Percentiles rank a stretch among this genome's conserved stretches.
phyloP scores from a whole-genome alignment of 768 basidiomycete genomes.

The Rhodotorula graminis region DNA sequence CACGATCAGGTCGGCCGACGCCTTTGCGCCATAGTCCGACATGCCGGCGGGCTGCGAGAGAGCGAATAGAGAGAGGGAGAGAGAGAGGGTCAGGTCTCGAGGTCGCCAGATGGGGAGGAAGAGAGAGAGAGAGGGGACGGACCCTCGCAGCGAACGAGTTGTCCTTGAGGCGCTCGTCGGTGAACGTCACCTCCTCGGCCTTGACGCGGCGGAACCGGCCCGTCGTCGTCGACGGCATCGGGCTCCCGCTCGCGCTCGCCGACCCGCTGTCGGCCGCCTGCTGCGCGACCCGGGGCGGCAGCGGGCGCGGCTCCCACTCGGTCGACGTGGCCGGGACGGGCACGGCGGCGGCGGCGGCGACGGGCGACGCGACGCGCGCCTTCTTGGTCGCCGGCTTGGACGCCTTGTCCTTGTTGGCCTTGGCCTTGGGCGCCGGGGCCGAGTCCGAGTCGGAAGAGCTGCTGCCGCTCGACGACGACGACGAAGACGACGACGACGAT shows the following conservation, averaged over 20 bases:
- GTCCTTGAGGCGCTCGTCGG: conserved; percentile 56
- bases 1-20: conserved; percentile 79
- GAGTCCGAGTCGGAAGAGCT: conserved; percentile 12
- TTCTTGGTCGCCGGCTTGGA: conserved; percentile 40
- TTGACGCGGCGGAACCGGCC: conserved; percentile 78
- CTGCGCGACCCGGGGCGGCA: not conserved
- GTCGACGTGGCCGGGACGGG: not conserved
- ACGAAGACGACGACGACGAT: conserved; percentile 2
- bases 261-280: conserved; percentile 32
- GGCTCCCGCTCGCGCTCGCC: conserved; percentile 1
- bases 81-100: conserved; percentile 5
- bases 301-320: not conserved
- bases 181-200: conserved; percentile 55
- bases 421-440: conserved; percentile 23
- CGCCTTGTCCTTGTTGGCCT: not conserved
- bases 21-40: conserved; percentile 83
- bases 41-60: conserved; percentile 55
- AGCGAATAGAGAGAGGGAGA: too few species aligned
- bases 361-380: conserved; percentile 45
- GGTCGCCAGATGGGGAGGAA: too few species aligned
- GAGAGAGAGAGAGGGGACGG: conserved; percentile 36
- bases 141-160: conserved; percentile 81
- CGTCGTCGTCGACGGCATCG: conserved; percentile 48
- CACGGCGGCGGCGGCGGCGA: conserved; percentile 47
- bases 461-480: conserved; percentile 33